Evolutionary conservation across 306 rosid genomes (phyloP).

Genomic region (peach (Prunus persica)): DNA sequence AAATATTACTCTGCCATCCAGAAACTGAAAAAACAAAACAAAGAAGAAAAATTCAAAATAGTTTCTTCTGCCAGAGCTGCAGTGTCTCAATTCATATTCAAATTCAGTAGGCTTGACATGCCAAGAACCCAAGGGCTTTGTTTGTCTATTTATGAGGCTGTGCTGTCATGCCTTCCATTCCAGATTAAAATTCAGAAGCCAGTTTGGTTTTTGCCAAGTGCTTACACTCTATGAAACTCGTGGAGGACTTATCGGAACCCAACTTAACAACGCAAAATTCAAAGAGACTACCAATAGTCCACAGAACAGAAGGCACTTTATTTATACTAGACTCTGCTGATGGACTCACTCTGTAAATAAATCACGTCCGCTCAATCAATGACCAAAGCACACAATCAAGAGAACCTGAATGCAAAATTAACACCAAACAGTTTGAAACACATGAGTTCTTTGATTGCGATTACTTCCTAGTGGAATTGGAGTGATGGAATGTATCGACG

Average conservation of each 20-base stretch:
- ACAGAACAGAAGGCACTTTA: neutral
- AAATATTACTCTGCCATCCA: slow-evolving; percentile 94
- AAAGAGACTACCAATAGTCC: neutral
- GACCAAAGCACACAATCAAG: neutral
- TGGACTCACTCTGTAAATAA: no score
- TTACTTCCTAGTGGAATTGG: neutral
- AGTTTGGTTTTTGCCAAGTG: no score
- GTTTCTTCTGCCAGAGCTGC: neutral
- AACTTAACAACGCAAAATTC: neutral
- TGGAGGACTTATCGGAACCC: neutral
- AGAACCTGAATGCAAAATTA: neutral
- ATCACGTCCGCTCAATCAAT: no score
- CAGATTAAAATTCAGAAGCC: neutral
- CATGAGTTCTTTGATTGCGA: neutral
- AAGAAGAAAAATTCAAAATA: no score
- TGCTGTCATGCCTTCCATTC: no score
- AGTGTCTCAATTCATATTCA: neutral
- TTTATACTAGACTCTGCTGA: no score
- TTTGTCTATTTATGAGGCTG: no score
- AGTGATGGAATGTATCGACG: neutral
- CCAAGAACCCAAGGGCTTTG: no score
- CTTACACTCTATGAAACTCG: no score
- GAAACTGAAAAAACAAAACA: slow-evolving; percentile 46
- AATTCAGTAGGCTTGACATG: no score
- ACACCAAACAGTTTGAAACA: neutral